Base-by-base conservation (phyloP, 2,329 filamentous ascomycete species). In the Colletotrichum tofieldiae region DNA sequence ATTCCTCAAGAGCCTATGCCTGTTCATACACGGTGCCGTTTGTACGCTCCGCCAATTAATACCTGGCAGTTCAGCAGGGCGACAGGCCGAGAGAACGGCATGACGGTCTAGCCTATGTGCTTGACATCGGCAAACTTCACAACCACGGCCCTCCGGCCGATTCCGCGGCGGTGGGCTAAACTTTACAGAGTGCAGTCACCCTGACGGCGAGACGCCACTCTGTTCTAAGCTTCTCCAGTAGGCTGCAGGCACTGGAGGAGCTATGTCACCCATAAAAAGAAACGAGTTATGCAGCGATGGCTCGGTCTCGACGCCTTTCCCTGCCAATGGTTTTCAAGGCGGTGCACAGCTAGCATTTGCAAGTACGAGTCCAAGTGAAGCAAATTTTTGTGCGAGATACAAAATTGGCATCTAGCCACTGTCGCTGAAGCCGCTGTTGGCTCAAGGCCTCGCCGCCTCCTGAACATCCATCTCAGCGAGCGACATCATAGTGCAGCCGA, bases 161-260 rank as follows among this genome's bases (percentile, higher is more conserved):
- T 49, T 61, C 49, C 56, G 55, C 45, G 62, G 55, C 18, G 49
- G 26, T 49, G 29, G 51, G 18, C 41, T 66, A 32, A 23, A 9
- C 32, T 66, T 23, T 41, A 12, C 20, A 61, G 35, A 29, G 55
- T 67, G 43, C 43, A 18, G 58, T 51, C 45, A 16, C 26, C 41
- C n/a, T 52, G 32, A 37, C 60, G 8, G 29, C 35, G 23, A 39
- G 56, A 62, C 64, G 68, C 56, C 61, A 67, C 56, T 67, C 45
- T 43, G 65, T 62, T 52, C 52, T 71, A 39, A 56, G n/a, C 23
- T 62, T 61, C 47, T 37, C 41, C 39, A 26, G 63, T 39, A 18
- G 47, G 7, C 16, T 18, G 29, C 18, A 16, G 20, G 43, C 41
- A 58, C 59, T 47, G 60, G 65, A 51, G 18, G 29, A 41, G 29